Evolutionary conservation across 768 basidiomycete species (phyloP).

Genomic region (Leucogyrophana mollusca): DNA sequence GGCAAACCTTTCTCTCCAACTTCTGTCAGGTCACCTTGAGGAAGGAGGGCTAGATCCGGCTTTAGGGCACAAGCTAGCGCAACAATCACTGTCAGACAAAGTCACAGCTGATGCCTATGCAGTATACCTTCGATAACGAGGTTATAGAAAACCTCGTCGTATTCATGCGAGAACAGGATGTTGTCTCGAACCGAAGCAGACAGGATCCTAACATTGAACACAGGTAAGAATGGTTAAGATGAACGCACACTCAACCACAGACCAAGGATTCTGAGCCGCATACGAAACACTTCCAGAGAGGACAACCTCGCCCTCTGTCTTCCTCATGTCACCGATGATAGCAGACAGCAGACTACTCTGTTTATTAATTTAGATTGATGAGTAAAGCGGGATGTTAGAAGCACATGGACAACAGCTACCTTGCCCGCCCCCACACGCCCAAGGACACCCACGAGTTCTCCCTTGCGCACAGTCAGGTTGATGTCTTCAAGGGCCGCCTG

Average conservation of each 20-base stretch:
- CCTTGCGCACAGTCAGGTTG: slow-evolving; percentile 71
- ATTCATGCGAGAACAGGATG: slow-evolving; percentile 88
- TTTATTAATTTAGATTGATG: too few species aligned
- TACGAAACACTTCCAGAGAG: slow-evolving; percentile 76
- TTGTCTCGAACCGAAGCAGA: slow-evolving; percentile 87
- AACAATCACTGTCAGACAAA: background rate
- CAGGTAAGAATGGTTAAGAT: slow-evolving; percentile 1
- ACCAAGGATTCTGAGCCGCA: slow-evolving; percentile 88
- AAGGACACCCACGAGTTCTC: slow-evolving; percentile 80
- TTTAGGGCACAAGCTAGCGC: slow-evolving; percentile 76
- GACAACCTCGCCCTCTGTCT: slow-evolving; percentile 68
- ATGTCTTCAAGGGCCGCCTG: slow-evolving; percentile 74
- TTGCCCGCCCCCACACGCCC: slow-evolving; percentile 94
- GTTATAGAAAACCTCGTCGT: slow-evolving; percentile 82
- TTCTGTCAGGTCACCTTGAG: slow-evolving; percentile 81
- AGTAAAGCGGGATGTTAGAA: slow-evolving; percentile 2
- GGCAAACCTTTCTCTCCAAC: slow-evolving; percentile 78
- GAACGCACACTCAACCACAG: slow-evolving; percentile 11
- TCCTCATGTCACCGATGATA: slow-evolving; percentile 85
- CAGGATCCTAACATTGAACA: slow-evolving; percentile 56
- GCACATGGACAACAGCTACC: slow-evolving; percentile 33
- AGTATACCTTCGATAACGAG: slow-evolving; percentile 71
- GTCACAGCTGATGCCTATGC: background rate
- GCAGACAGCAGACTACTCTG: slow-evolving; percentile 76
- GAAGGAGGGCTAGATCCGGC: slow-evolving; percentile 75